Evolutionary conservation across 2,329 filamentous ascomycete species (phyloP), one percentile per base, ranked within the genome.

Genomic region (Blastomyces silverae): DNA sequence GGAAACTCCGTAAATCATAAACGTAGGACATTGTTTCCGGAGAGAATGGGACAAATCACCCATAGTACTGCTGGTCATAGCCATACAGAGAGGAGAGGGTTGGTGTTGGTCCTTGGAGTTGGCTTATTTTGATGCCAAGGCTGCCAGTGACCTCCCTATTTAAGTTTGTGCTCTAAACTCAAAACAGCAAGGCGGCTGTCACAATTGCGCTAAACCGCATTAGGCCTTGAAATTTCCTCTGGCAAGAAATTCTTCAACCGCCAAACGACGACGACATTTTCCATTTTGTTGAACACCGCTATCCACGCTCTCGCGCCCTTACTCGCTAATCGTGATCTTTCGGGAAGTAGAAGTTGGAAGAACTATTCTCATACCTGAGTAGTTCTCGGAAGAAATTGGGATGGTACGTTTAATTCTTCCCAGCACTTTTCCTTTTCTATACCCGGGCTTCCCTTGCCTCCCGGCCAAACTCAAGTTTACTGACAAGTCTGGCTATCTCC

Each of bases 171-270:
- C 20, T n/a, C 60, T 52, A 65, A 61, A 22, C 58, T 3, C 17
- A 64, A 66, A 61, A 20, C 1, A 10, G 53, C 55, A 20, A 37
- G 3, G 15, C 37, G n/a, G 34, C 4, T 52, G 13, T n/a, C 44
- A 11, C 17, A 46, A 28, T 28, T 1, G 13, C 58, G 56, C 64
- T 67, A 68, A 65, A 63, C 66, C 66, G 17, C 17, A 56, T 64
- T 60, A 39, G 62, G 65, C 31, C 31, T 44, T 17, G 58, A 68
- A 66, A 67, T 63, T 66, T 67, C 65, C n/a, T 55, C 39, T n/a
- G 8, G 6, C 20, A 34, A 56, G 53, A 55, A 60, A 37, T 60
- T 56, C 37, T 58, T 58, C 37, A 11, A 2, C 55, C 3, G 15
- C 25, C 15, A 28, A 58, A n/a, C 53, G 44, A 25, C 48, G 10